Evolutionary conservation across 768 basidiomycete species (phyloP), one percentile per base, ranked within the genome.

Genomic region (Hortiboletus campestris): DNA sequence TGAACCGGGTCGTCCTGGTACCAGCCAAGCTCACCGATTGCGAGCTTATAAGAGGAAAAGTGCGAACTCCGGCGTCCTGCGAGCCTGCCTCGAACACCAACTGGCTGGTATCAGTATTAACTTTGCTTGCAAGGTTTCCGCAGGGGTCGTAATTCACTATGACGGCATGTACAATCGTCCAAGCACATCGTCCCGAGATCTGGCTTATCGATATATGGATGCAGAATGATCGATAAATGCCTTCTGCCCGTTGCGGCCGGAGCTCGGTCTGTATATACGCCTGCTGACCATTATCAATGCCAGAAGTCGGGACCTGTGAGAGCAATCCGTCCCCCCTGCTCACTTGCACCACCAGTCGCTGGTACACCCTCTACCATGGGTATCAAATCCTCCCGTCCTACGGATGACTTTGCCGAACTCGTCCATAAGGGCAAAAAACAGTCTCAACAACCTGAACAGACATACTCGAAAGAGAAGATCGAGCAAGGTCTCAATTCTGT

Each of bases 401-500:
- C 3, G 17, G 22, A 56, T 22, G 16, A 34, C 29, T 47, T 57
- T 31, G 54, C 55, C 14, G 20, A 54, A 35, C 39, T 55, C 34
- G 10, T 56, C 4, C 43, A 47, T 16, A 20, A 36, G 10, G 13
- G 43, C 45, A 42, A 22, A 32, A 34, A 22, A 2, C 40, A 8
- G 3, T 29, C 53, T 13, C 28, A 41, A 34, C 38, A 46, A 14
- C 28, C 32, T 14, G 56, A 55, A 38, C 46, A 57, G 17, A 32
- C 46, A 14, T 57, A 57, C 29, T 19, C 56, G 4, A 57, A 55
- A 29, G 46, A 11, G 9, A 20, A 17, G 34, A 58, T 58, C 25
- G 53, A 58, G 25, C 14, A 34, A 40, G 53, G 47, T 2, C 53
- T 58, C 19, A 20, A 29, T 9, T 25, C 45, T n/a, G 57, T 56